Evolutionary conservation across 139 green algal species (phyloP).

Genomic region (Picochlorum sp.): DNA sequence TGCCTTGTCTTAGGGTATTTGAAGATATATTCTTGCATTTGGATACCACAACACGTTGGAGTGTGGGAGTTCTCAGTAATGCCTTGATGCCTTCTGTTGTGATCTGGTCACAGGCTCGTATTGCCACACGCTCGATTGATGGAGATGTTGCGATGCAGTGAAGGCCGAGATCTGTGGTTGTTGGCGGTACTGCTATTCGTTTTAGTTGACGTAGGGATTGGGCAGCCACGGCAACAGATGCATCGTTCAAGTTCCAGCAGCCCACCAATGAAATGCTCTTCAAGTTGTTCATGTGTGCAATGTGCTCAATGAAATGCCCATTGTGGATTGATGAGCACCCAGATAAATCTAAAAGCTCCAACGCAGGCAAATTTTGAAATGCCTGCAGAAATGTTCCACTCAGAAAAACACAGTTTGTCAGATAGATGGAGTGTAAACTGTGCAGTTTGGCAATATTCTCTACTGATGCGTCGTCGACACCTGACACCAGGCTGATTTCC

Average conservation of each 20-base stretch:
- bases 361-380: neutral
- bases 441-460: neutral
- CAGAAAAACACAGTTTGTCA: neutral
- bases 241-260: slow-evolving; percentile 2
- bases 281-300: neutral
- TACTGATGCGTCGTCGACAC: neutral
- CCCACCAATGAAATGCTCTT: neutral
- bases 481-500: neutral
- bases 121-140: slow-evolving; percentile 5
- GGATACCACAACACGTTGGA: slow-evolving; percentile 6
- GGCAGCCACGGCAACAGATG: neutral
- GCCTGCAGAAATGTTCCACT: neutral
- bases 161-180: slow-evolving; percentile 6
- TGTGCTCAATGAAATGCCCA: neutral
- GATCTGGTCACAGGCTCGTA: slow-evolving; percentile 2
- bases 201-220: neutral
- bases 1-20: neutral
- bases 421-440: neutral
- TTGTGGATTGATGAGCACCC: neutral
- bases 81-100: slow-evolving; percentile 3
- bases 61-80: neutral
- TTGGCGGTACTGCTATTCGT: slow-evolving; percentile 1
- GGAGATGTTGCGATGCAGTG: neutral
- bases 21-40: slow-evolving; percentile 3
- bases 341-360: slow-evolving; percentile 6